Percentiles rank a stretch among this genome's conserved stretches.
These are phyloP conservation scores for Verticillium klebahnii DNA, from an alignment of 2,329 filamentous ascomycete genomes.

Conservation along the genomic window DNA sequence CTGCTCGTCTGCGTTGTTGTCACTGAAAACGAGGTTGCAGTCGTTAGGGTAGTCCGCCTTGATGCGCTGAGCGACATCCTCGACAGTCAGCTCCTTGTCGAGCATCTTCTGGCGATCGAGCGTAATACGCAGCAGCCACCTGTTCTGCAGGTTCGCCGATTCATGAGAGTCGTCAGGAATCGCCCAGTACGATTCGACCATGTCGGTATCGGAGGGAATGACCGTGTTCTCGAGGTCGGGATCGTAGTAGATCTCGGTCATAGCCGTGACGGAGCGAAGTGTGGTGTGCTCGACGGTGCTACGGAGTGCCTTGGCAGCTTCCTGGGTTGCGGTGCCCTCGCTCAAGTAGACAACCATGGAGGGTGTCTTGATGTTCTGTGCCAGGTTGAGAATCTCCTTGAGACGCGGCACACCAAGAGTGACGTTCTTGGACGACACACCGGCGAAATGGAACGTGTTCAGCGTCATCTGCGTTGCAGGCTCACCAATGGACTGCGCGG, in stretches of 20 bases:
- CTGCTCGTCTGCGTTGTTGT: constrained; percentile 95
- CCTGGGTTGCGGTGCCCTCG: constrained; percentile 60
- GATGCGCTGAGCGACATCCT: constrained; percentile 85
- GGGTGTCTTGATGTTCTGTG: constrained; percentile 96
- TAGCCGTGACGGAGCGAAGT: constrained; percentile 81
- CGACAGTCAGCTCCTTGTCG: constrained; percentile 87
- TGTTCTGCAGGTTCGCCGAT: constrained; percentile 70
- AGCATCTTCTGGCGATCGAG: constrained; percentile 92
- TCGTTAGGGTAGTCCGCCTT: constrained; percentile 84
- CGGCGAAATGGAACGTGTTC: constrained; percentile 99
- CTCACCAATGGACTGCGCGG: constrained; percentile 97
- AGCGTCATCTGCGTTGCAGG: constrained; percentile 99
- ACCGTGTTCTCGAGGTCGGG: constrained; percentile 81
- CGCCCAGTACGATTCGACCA: constrained; percentile 96
- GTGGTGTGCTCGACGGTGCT: constrained; percentile 93
- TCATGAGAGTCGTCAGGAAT: constrained; percentile 73
- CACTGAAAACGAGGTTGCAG: constrained; percentile 90
- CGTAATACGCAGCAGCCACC: constrained; percentile 91
- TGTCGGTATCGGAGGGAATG: constrained; percentile 83
- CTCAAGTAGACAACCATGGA: constrained; percentile 91
- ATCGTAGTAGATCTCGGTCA: constrained; percentile 97
- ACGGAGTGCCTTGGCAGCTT: constrained; percentile 78
- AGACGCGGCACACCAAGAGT: constrained; percentile 97
- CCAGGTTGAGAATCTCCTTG: constrained; percentile 98
- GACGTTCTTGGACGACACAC: constrained; percentile 99